A percentile compares a stretch with the other conserved stretches of the same genome.
These are phyloP conservation scores for Dryas integrifolia DNA, from an alignment of 331 rosid species.

Conservation along the genomic window DNA sequence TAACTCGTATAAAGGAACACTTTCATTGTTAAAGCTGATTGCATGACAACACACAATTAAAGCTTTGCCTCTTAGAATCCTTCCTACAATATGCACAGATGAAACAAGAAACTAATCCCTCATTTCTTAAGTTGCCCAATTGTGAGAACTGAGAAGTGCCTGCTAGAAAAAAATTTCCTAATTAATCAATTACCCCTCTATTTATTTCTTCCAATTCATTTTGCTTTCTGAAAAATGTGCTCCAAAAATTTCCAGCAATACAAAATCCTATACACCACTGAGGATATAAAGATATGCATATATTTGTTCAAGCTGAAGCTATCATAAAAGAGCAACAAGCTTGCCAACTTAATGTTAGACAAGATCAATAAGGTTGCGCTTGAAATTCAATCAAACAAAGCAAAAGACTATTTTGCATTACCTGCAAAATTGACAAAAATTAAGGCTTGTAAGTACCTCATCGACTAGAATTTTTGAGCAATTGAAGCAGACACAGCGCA, in stretches of 20 bases:
- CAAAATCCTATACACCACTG: not conserved
- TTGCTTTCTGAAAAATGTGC: too few species aligned
- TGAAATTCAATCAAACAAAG: not conserved
- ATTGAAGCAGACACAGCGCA: constrained; percentile 96
- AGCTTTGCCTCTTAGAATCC: not conserved
- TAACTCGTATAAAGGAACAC: not conserved
- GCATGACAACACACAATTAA: not conserved
- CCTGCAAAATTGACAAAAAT: not conserved
- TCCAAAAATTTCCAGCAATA: not conserved
- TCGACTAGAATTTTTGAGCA: constrained; percentile 87
- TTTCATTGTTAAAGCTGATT: not conserved
- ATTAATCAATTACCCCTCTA: not conserved
- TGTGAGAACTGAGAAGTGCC: not conserved
- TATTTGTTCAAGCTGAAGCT: not conserved
- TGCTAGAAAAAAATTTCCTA: not conserved
- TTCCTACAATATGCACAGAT: not conserved
- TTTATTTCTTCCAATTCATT: not conserved
- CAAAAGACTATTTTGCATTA: not conserved
- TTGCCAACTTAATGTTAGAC: not conserved
- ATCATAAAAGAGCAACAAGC: not conserved
- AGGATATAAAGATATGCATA: too few species aligned
- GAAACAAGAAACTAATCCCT: not conserved
- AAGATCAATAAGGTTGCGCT: not conserved
- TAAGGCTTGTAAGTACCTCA: constrained; percentile 51
- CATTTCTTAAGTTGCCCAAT: not conserved